A percentile compares a stretch with the other conserved stretches of the same genome.
Conservation (phyloP, 2,329 filamentous ascomycete genomes). For the Neocucurbitaria cava region DNA sequence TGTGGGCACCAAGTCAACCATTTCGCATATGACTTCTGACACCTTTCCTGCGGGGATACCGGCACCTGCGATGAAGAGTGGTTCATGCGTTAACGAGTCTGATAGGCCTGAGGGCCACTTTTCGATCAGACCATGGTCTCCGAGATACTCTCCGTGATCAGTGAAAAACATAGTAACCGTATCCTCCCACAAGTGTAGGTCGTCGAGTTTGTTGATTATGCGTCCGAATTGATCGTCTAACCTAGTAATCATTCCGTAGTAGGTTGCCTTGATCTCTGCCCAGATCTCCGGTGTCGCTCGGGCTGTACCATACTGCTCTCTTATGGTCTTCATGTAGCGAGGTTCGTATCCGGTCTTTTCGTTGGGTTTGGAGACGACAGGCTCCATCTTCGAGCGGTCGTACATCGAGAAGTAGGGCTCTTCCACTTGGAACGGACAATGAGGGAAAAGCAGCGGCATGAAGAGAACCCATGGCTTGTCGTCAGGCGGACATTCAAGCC, state of each 20-base stretch:
- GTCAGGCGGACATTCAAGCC: slow-evolving; percentile 54
- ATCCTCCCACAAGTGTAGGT: slow-evolving; percentile 46
- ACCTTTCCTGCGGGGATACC: slow-evolving; percentile 48
- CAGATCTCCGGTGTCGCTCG: slow-evolving; percentile 53
- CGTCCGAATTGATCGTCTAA: slow-evolving; percentile 57
- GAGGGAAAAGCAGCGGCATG: slow-evolving; percentile 54
- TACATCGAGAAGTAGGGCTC: slow-evolving; percentile 60
- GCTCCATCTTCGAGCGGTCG: slow-evolving; percentile 40
- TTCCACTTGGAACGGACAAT: slow-evolving; percentile 58
- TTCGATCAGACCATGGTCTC: slow-evolving; percentile 58
- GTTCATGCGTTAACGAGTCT: slow-evolving; percentile 53
- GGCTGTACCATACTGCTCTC: slow-evolving; percentile 49
- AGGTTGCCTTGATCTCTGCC: slow-evolving; percentile 55
- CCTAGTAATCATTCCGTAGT: slow-evolving; percentile 57
- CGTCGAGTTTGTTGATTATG: slow-evolving; percentile 46
- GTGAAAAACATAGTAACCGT: slow-evolving; percentile 57
- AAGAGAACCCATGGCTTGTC: slow-evolving; percentile 53
- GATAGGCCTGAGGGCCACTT: slow-evolving; percentile 58
- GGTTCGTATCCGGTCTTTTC: slow-evolving; percentile 53
- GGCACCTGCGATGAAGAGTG: slow-evolving; percentile 53
- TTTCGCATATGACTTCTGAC: slow-evolving; percentile 50
- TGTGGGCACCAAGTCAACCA: slow-evolving; percentile 57
- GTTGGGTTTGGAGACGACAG: slow-evolving; percentile 5
- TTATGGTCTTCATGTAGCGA: slow-evolving; percentile 51
- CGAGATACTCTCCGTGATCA: slow-evolving; percentile 57